Percentiles rank a stretch among this genome's conserved stretches.
Evolutionary conservation across 305 asterid species (phyloP).

Genomic region (Coffea humblotiana): DNA sequence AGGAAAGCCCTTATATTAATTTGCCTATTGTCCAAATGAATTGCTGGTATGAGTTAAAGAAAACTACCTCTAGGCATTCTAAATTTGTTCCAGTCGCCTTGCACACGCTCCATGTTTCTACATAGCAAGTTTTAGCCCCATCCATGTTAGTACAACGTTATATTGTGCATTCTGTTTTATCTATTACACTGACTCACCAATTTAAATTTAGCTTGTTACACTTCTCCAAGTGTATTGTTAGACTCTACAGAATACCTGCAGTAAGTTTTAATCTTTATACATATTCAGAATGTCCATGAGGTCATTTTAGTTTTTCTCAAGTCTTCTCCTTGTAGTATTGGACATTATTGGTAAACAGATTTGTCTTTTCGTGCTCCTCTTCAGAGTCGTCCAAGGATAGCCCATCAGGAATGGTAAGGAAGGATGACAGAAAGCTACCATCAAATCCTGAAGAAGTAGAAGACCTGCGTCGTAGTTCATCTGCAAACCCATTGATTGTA

Average conservation of each 20-base stretch:
- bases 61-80: background rate
- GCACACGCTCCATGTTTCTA: background rate
- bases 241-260: background rate
- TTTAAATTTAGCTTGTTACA: background rate
- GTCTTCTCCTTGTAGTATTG: background rate
- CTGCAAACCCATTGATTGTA: conserved; percentile 60
- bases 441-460: conserved; percentile 91
- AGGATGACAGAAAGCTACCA: conserved; percentile 51
- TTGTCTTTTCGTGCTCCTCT: conserved; percentile 7
- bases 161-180: background rate
- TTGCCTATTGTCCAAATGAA: background rate
- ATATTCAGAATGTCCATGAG: background rate
- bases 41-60: background rate
- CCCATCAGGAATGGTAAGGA: conserved; percentile 39
- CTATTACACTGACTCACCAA: background rate
- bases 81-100: background rate
- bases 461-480: conserved; percentile 57
- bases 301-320: background rate
- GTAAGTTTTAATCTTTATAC: background rate
- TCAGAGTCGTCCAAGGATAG: conserved; percentile 53
- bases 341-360: background rate
- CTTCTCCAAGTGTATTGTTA: background rate
- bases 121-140: background rate
- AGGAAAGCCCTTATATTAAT: background rate
- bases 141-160: background rate